Evolutionary conservation across 495 filamentous ascomycete genomes (phyloP).

Genomic region (Podospora bellae-mahoneyi): DNA sequence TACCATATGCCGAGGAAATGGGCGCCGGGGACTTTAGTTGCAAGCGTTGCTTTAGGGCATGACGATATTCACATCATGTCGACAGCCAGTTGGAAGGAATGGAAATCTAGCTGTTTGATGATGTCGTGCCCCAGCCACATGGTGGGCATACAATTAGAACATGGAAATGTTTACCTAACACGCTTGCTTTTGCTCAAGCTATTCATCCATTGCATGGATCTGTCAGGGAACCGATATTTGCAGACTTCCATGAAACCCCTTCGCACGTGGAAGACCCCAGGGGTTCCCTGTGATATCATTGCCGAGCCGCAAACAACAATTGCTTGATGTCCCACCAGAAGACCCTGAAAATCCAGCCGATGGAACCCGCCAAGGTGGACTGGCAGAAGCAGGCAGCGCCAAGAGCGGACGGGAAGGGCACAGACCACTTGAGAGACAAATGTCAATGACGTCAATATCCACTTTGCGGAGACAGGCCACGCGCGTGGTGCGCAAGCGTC

Average conservation of each 20-base stretch:
- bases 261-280: not conserved
- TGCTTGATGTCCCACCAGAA: not conserved
- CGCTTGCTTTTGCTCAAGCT: not conserved
- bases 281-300: not conserved
- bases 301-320: not conserved
- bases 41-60: not conserved
- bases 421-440: not conserved
- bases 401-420: not conserved
- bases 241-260: not conserved
- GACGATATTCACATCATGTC: not conserved
- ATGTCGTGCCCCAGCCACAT: not conserved
- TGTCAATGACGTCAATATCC: not conserved
- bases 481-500: not conserved
- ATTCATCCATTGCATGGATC: too few species aligned
- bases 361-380: not conserved
- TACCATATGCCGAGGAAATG: not conserved
- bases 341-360: not conserved
- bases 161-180: not conserved
- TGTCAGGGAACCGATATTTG: too few species aligned
- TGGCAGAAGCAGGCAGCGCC: not conserved
- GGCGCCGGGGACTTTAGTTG: not conserved
- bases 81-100: not conserved
- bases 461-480: not conserved
- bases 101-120: not conserved
- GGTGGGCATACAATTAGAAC: not conserved